These are phyloP conservation scores for Plasmodium knowlesi DNA, from an alignment of 169 alveolate genomes.

Conservation along the genomic window DNA sequence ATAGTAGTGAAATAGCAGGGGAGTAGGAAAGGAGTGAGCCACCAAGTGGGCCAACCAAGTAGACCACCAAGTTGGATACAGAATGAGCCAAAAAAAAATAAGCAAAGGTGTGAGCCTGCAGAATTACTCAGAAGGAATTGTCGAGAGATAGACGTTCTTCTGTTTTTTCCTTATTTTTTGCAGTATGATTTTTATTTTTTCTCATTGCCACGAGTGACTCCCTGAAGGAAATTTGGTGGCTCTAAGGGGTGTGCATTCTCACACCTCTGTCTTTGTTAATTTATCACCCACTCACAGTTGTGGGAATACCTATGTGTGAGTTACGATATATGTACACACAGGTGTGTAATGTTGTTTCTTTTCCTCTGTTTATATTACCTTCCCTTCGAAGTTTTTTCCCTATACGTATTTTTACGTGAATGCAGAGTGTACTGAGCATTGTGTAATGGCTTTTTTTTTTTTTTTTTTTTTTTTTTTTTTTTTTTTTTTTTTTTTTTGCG, in stretches of 20 bases:
- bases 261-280: slow-evolving; percentile 14
- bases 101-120: neutral
- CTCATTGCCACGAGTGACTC: neutral
- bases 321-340: neutral
- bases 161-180: neutral
- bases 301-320: neutral
- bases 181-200: neutral
- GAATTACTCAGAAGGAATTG: neutral
- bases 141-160: neutral
- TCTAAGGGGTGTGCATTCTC: neutral
- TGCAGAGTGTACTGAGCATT: neutral
- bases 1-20: neutral
- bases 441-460: neutral
- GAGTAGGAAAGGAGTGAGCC: neutral
- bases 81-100: neutral
- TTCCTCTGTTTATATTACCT: neutral
- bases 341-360: neutral
- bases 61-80: neutral
- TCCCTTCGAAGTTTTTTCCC: neutral
- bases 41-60: neutral
- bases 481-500: neutral
- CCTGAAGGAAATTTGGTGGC: neutral
- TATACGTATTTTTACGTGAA: neutral
- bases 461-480: neutral
- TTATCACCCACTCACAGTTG: neutral